A percentile compares a stretch with the other conserved stretches of the same genome.
These are phyloP conservation scores for Clitocybe nebularis DNA, from an alignment of 1,284 basidiomycete species.

Conservation along the genomic window DNA sequence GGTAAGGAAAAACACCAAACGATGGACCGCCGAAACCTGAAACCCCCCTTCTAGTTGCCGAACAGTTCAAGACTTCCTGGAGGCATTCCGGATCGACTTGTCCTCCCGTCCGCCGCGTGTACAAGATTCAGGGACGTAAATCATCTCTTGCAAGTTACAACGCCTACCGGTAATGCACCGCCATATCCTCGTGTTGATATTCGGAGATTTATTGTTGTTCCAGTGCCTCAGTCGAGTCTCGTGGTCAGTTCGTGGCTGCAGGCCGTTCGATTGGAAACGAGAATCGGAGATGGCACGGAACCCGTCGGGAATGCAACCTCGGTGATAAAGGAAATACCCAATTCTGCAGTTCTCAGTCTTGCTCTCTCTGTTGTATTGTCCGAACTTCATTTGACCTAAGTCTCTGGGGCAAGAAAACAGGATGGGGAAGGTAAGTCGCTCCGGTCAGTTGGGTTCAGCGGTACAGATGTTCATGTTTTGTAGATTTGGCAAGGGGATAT, in stretches of 20 bases:
- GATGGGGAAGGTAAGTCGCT: slow-evolving; percentile 49
- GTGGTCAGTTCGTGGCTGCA: slow-evolving; percentile 48
- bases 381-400: slow-evolving; percentile 56
- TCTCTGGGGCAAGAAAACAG: slow-evolving; percentile 60
- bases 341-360: slow-evolving; percentile 50
- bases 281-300: slow-evolving; percentile 57
- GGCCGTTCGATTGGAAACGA: slow-evolving; percentile 60
- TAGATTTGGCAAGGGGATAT: slow-evolving; percentile 60
- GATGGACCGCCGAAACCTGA: too few relatives aligned
- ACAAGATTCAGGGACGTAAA: slow-evolving; percentile 52
- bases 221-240: slow-evolving; percentile 49
- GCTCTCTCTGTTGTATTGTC: slow-evolving; percentile 50
- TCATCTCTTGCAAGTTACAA: slow-evolving; percentile 49
- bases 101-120: slow-evolving; percentile 52
- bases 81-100: slow-evolving; percentile 47
- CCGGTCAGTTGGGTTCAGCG: slow-evolving; percentile 1
- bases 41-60: slow-evolving; percentile 42
- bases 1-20: too few relatives aligned
- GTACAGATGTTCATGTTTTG: too few relatives aligned
- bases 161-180: slow-evolving; percentile 44
- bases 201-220: not conserved
- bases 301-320: slow-evolving; percentile 49
- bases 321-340: slow-evolving; percentile 56
- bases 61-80: slow-evolving; percentile 68
- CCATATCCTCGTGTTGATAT: slow-evolving; percentile 2